phyloP scores from a whole-genome alignment of 202 grass and related monocot genomes.

The Setaria viridis region DNA sequence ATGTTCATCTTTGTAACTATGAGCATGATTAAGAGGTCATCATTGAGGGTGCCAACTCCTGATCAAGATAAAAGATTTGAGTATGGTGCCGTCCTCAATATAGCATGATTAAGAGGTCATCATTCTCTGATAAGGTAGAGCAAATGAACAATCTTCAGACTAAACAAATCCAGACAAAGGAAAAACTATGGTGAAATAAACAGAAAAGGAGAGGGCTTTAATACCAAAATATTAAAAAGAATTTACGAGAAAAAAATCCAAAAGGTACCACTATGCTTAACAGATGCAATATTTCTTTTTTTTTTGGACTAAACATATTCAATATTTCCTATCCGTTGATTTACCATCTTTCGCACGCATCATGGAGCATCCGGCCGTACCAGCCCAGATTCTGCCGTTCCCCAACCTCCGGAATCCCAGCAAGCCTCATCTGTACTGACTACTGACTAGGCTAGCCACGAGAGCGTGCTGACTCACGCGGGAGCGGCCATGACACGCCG shows the following conservation, averaged over 20 bases:
- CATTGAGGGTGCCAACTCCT: background rate
- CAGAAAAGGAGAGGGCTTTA: background rate
- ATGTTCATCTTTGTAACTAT: constrained; percentile 25
- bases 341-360: background rate
- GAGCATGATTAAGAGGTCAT: background rate
- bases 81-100: background rate
- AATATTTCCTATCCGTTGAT: background rate
- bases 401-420: background rate
- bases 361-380: background rate
- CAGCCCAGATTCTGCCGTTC: background rate
- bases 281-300: too few relatives aligned
- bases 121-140: background rate
- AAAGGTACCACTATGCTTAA: too few relatives aligned
- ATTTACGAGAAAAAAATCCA: too few relatives aligned
- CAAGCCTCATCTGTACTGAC: constrained; percentile 2
- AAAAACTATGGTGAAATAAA: background rate
- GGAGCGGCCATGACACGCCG: constrained; percentile 47
- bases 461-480: background rate
- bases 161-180: background rate
- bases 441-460: background rate
- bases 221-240: background rate
- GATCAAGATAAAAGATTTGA: constrained; percentile 6
- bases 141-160: background rate
- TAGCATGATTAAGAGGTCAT: too few relatives aligned
- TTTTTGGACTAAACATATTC: too few relatives aligned